Percentiles rank a stretch among this genome's conserved stretches.
These are phyloP conservation scores for Quercus engelmannii DNA, from an alignment of 306 rosid genomes.

Conservation along the genomic window DNA sequence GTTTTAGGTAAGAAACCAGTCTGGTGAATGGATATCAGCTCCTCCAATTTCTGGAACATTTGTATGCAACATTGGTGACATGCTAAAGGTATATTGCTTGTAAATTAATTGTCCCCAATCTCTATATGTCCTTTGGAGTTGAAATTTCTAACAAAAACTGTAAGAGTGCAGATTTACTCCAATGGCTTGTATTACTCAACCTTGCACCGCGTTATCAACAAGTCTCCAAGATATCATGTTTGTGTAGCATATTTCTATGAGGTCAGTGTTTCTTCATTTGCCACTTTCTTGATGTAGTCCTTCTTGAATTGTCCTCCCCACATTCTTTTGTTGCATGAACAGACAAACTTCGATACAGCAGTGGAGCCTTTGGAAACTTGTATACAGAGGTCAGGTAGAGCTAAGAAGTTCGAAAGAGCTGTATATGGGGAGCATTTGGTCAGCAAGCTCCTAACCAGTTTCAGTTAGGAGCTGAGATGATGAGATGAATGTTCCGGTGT, in stretches of 20 bases:
- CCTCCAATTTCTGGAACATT: slow-evolving; percentile 81
- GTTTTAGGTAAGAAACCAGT: slow-evolving; percentile 74
- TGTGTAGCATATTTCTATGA: slow-evolving; percentile 80
- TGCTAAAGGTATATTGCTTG: slow-evolving; percentile 67
- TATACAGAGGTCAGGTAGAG: slow-evolving; percentile 48
- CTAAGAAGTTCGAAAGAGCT: slow-evolving; percentile 52
- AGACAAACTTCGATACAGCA: slow-evolving; percentile 84
- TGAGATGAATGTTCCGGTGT: too few relatives aligned
- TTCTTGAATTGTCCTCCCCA: not conserved
- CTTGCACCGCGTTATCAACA: slow-evolving; percentile 75
- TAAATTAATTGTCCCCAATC: not conserved
- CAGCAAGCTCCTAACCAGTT: slow-evolving; percentile 64
- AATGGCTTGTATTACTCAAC: slow-evolving; percentile 88
- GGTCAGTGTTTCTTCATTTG: slow-evolving; percentile 33
- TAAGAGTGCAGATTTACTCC: slow-evolving; percentile 68
- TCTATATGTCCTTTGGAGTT: not conserved
- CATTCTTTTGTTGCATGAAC: slow-evolving; percentile 24
- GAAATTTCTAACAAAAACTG: not conserved
- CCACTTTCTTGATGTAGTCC: not conserved
- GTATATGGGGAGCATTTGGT: slow-evolving; percentile 85
- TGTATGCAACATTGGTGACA: slow-evolving; percentile 91
- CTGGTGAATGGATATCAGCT: slow-evolving; percentile 93
- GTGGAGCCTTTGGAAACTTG: slow-evolving; percentile 75
- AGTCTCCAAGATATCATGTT: slow-evolving; percentile 61
- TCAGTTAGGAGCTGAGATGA: slow-evolving; percentile 15